phyloP scores from a whole-genome alignment of 306 rosid species.

The Sindora glabra region DNA sequence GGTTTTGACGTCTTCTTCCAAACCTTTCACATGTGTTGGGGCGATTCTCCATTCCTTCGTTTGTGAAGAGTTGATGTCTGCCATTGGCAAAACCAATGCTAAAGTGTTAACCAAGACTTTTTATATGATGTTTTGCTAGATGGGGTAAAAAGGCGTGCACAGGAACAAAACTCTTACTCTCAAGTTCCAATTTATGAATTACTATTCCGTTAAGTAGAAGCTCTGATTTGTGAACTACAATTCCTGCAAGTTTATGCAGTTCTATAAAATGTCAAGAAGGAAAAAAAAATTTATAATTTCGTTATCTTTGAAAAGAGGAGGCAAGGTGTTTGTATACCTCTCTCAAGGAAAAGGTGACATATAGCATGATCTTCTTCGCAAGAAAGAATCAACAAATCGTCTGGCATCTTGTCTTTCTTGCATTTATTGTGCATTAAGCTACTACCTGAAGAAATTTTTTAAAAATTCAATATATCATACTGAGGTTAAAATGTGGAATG shows the following conservation, averaged over 20 bases:
- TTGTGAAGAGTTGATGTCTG: slow-evolving; percentile 52
- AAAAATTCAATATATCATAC: neutral
- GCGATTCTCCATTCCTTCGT: slow-evolving; percentile 22
- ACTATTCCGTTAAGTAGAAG: slow-evolving; percentile 48
- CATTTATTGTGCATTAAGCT: slow-evolving; percentile 25
- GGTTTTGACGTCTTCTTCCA: too few species aligned
- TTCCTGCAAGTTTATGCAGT: slow-evolving; percentile 28
- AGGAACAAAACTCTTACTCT: slow-evolving; percentile 20
- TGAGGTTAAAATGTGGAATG: slow-evolving; percentile 1
- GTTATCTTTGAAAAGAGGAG: neutral
- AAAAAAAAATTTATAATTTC: neutral
- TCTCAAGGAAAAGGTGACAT: slow-evolving; percentile 27
- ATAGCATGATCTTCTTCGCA: slow-evolving; percentile 40
- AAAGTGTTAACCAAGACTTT: neutral
- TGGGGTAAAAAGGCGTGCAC: too few species aligned
- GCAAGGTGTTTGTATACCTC: slow-evolving; percentile 24
- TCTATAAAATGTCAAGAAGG: neutral
- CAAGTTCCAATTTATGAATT: slow-evolving; percentile 27
- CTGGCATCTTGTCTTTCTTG: slow-evolving; percentile 15
- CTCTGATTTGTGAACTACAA: slow-evolving; percentile 31
- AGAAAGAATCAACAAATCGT: slow-evolving; percentile 42
- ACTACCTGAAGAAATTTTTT: slow-evolving; percentile 31
- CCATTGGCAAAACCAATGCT: neutral
- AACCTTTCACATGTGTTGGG: slow-evolving; percentile 2
- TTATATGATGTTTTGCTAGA: neutral